These are phyloP conservation scores for Solanum acaule DNA, from an alignment of 257 asterid species.

Conservation along the genomic window DNA sequence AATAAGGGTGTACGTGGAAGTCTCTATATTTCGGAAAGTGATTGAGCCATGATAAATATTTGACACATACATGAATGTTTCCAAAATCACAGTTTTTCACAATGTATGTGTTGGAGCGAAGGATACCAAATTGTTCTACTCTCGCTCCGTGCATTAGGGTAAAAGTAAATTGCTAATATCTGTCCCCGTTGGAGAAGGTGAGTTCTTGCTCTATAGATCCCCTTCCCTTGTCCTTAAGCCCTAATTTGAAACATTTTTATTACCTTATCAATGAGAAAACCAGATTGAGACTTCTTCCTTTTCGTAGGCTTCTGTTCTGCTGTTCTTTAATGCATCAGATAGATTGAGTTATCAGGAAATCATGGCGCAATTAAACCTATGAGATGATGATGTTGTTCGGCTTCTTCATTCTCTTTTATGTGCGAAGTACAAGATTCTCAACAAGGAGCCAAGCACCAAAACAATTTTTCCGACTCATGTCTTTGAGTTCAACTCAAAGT, in stretches of 20 bases:
- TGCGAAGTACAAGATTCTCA: conserved; percentile 79
- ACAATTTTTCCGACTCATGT: conserved; percentile 65
- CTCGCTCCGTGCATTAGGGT: background rate
- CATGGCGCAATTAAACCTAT: conserved; percentile 70
- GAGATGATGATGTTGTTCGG: conserved; percentile 89
- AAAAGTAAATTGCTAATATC: background rate
- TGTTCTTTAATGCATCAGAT: conserved; percentile 81
- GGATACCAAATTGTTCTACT: background rate
- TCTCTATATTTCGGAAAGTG: conserved; percentile 43
- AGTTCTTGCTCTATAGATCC: background rate
- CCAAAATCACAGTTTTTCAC: conserved; percentile 80
- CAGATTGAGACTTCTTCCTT: background rate
- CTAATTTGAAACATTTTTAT: background rate
- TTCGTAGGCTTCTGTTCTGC: conserved; percentile 73
- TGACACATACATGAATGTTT: conserved; percentile 79
- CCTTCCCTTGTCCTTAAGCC: background rate
- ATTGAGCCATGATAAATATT: conserved; percentile 94
- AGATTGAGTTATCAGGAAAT: conserved; percentile 84
- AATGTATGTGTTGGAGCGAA: conserved; percentile 37
- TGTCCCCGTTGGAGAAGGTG: conserved; percentile 56
- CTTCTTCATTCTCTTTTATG: conserved; percentile 93
- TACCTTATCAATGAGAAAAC: background rate
- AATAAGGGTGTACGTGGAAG: too few species aligned
- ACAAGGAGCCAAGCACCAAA: conserved; percentile 83
- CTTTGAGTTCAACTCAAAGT: conserved; percentile 84